Base-by-base conservation (phyloP, 495 filamentous ascomycete genomes). In the Glutinoglossum americanum region DNA sequence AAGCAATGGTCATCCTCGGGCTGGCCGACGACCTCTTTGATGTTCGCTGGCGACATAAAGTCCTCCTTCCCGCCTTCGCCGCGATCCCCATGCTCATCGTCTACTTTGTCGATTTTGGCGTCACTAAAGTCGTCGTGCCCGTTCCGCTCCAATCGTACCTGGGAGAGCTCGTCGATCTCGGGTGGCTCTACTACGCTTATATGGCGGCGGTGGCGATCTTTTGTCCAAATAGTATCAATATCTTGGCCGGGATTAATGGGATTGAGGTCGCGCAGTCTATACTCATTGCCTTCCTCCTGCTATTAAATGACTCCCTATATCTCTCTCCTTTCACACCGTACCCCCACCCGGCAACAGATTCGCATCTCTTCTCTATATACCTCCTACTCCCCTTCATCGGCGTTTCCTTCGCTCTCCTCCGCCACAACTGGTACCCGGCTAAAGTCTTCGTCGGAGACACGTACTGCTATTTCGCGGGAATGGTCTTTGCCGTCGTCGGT, bases 381-480 rank as follows among this genome's bases (percentile, higher is more conserved):
- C 84, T 97, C 62, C 77, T 99, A 26, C 75, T 97, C 10, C 92
- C 92, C 21, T 97, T 97, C 69, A 73, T 96, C 33, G 92, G 89
- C 32, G 92, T 96, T 39, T 94, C 88, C 17, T 66, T 84, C 25
- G 93, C 92, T 0, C 77, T 99, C 26, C 76, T 88, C 62, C 79
- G 68, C 67, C 89, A 99, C 71, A 99, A 99, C 64, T 94, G 89
- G 87, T 99, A 90, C 66, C 92, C 92, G 1, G 85, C 90, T 15
- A 81, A 80, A 57, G 93, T 95, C 1, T 99, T 99, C 64, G 90
- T 95, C 0, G 92, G 92, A 26, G 92, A 99, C 66, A 99, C 92
- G 19, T 99, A 97, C 72, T 99, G 92, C 74, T 99, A 99, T 69
- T 94, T 99, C 63, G 90, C 92, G 0, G 92, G 92, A 58, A 99